A percentile compares a stretch with the other conserved stretches of the same genome.
These are phyloP conservation scores for Fusarium nelsonii DNA, from an alignment of 2,329 filamentous ascomycete species.

Conservation along the genomic window DNA sequence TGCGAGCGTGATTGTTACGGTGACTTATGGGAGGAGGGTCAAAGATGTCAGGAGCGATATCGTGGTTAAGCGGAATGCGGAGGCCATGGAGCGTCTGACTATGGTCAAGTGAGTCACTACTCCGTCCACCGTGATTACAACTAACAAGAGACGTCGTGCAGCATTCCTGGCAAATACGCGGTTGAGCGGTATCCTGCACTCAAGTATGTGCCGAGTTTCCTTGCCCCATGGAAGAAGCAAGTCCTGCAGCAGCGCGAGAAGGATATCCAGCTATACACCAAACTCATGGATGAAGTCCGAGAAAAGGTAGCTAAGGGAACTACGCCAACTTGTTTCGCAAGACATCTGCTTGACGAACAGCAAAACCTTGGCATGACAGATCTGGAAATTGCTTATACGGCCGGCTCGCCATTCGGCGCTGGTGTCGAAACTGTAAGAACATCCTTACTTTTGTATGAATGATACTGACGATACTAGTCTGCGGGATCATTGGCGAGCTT, in stretches of 20 bases:
- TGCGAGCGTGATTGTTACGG: constrained; percentile 58
- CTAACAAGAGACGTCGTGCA: neutral
- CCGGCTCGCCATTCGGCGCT: constrained; percentile 60
- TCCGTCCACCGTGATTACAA: fast-evolving
- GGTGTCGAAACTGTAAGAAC: constrained; percentile 57
- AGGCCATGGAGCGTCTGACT: constrained; percentile 59
- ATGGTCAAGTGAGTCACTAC: constrained; percentile 55
- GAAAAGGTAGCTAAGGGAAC: constrained; percentile 50
- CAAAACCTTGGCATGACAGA: constrained; percentile 56
- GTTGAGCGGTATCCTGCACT: constrained; percentile 58
- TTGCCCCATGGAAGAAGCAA: constrained; percentile 58
- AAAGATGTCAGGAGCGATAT: constrained; percentile 51
- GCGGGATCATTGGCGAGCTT: constrained; percentile 63
- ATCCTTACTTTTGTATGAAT: fast-evolving
- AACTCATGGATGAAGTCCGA: constrained; percentile 57
- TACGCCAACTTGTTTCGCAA: constrained; percentile 58
- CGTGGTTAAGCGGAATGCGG: constrained; percentile 54
- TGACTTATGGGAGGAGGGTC: constrained; percentile 56
- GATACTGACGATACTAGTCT: constrained; percentile 44
- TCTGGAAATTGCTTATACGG: constrained; percentile 59
- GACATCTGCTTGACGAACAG: constrained; percentile 57
- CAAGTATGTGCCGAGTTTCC: constrained; percentile 54
- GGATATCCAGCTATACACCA: constrained; percentile 55
- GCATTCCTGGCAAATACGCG: constrained; percentile 51
- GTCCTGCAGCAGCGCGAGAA: constrained; percentile 54